Evolutionary conservation across 768 basidiomycete species (phyloP).

Genomic region (Melanogaster broomeanus): DNA sequence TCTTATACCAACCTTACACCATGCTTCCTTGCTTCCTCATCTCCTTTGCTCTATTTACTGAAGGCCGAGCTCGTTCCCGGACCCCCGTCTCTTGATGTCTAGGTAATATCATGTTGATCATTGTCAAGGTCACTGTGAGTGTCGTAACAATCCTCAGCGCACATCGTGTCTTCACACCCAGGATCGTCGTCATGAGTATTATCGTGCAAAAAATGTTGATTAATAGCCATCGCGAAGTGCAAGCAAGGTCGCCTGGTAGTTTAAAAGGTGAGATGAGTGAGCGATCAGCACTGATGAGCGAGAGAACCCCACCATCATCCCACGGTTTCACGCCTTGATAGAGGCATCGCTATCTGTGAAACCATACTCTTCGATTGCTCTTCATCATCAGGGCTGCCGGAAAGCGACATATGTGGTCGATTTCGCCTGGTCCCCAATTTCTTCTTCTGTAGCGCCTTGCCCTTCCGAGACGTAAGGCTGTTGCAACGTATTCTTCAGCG

Average conservation of each 20-base stretch:
- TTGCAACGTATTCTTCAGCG: too few species aligned
- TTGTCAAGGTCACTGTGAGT: background rate
- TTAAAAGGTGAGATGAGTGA: background rate
- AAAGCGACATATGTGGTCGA: too few species aligned
- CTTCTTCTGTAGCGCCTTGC: too few species aligned
- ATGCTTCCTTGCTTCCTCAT: too few species aligned
- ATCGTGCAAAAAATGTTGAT: background rate
- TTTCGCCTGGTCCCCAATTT: too few species aligned
- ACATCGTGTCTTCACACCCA: background rate
- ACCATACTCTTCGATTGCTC: slow-evolving; percentile 3
- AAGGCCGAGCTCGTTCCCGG: too few species aligned
- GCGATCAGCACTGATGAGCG: background rate
- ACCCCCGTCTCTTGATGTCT: too few species aligned
- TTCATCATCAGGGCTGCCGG: background rate
- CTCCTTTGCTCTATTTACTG: too few species aligned
- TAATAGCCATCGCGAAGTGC: slow-evolving; percentile 3
- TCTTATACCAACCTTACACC: too few species aligned
- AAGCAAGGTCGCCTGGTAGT: slow-evolving; percentile 17
- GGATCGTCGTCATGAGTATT: too few species aligned
- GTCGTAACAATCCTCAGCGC: background rate
- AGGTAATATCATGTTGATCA: background rate
- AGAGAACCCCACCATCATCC: slow-evolving; percentile 40
- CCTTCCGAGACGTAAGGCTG: too few species aligned
- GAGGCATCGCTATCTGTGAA: slow-evolving; percentile 35
- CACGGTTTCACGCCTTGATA: slow-evolving; percentile 45